Evolutionary conservation across 208 protist genomes (phyloP), one percentile per base, ranked within the genome.

Genomic region (Crithidia mellificae): DNA sequence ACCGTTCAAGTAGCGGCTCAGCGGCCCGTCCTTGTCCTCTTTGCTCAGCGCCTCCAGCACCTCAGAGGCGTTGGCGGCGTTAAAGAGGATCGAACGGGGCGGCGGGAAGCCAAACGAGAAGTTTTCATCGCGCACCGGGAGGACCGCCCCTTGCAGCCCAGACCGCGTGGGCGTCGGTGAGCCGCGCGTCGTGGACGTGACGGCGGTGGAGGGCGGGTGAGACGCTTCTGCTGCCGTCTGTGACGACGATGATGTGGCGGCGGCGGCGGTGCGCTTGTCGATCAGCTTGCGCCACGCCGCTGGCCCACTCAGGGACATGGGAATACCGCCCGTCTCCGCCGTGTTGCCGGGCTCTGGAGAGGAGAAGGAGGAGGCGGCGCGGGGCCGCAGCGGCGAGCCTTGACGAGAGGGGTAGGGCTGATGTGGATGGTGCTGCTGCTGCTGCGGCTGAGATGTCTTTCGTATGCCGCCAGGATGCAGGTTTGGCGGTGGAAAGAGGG

Each of bases 281-380:
- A 70, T 76, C 20, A 66, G 39, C 25, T 57, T 49, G 7, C 70
- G 70, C 62, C 70, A 76, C 63, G 70, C 70, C 22, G 36, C 47
- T 6, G 63, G 70, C 12, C 39, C 44, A 56, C 41, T 54, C 22
- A 65, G 47, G 39, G 62, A 58, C 20, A 41, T 53, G 8, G 63
- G 44, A 15, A 55, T 43, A 12, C 20, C 24, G 43, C 57, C n/a
- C n/a, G n/a, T 24, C 8, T 63, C 57, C 19, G 19, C 57, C 30
- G 57, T 19, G 59, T 15, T 55, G 27, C 47, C 58, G 29, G 44
- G 27, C 34, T 39, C 20, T 6, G 19, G 30, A 0, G 32, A 20
- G 14, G 46, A 53, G 27, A 27, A 54, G 30, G 44, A 54, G 3
- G 46, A 3, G 19, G 12, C 41, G 1, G 56, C 5, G 56, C 14